Evolutionary conservation across 768 basidiomycete genomes (phyloP).

Genomic region (Suillus fuscotomentosus): DNA sequence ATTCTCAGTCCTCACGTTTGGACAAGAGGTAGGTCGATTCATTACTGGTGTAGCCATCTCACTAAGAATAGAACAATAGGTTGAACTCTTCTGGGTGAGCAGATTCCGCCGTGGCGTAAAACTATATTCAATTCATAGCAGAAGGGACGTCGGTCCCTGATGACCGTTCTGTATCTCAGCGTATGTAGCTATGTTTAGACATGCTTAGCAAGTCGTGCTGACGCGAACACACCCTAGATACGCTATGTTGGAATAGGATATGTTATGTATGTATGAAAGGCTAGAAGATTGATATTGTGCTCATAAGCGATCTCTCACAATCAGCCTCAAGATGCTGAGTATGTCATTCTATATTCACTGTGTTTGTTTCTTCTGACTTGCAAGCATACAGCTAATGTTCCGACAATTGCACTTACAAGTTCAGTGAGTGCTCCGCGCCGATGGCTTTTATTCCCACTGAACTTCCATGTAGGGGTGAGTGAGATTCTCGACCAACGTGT

Average conservation of each 20-base stretch:
- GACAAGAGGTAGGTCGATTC: not conserved
- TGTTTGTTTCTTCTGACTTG: not conserved
- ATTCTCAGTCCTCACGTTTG: not conserved
- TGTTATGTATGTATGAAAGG: not conserved
- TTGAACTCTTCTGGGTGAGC: not conserved
- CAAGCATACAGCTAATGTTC: not conserved
- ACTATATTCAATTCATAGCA: not conserved
- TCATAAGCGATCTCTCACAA: not conserved
- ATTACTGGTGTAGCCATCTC: not conserved
- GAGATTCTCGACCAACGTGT: not conserved
- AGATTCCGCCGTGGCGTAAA: not conserved
- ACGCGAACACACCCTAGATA: not conserved
- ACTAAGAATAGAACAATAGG: not conserved
- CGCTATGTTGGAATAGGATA: not conserved
- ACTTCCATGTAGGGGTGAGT: not conserved
- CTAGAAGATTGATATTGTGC: not conserved
- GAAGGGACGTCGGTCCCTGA: not conserved
- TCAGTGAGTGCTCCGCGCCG: not conserved
- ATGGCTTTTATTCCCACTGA: not conserved
- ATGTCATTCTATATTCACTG: not conserved
- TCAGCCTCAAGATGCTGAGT: not conserved
- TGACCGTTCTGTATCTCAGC: not conserved
- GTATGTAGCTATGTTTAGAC: not conserved
- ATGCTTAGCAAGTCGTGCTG: not conserved
- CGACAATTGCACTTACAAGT: not conserved